A percentile compares a stretch with the other conserved stretches of the same genome.
phyloP scores from a whole-genome alignment of 176 grass and related monocot species.

The Secale cereale region DNA sequence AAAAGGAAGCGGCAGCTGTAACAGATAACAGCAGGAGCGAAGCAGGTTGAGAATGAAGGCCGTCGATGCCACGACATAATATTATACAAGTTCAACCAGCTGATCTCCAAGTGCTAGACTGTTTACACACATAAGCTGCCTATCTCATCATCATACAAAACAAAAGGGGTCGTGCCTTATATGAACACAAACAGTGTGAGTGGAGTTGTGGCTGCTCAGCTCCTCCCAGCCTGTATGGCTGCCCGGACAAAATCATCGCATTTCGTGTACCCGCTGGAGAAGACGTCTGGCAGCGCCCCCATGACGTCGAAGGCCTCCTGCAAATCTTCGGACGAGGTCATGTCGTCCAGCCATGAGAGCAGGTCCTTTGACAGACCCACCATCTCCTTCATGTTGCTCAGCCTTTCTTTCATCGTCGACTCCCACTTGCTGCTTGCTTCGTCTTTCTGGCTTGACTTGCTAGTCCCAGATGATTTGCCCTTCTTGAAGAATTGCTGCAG shows the following conservation, averaged over 20 bases:
- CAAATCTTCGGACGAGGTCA: conserved; percentile 68
- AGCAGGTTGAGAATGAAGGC: neutral
- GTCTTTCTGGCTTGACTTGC: conserved; percentile 1
- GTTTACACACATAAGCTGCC: conserved; percentile 25
- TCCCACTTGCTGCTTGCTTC: conserved; percentile 55
- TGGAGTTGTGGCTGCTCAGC: neutral
- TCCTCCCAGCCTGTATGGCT: conserved; percentile 43
- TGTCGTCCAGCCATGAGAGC: conserved; percentile 84
- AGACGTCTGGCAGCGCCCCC: conserved; percentile 61
- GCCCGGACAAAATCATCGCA: conserved; percentile 82
- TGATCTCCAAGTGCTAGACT: conserved; percentile 12
- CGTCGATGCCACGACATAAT: neutral
- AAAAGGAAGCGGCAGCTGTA: neutral
- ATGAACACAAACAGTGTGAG: neutral
- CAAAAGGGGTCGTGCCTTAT: conserved; percentile 4
- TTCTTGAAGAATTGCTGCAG: conserved; percentile 88
- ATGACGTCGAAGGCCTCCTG: conserved; percentile 93
- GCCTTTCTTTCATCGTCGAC: conserved; percentile 80
- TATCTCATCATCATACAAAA: conserved; percentile 23
- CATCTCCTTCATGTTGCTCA: conserved; percentile 88
- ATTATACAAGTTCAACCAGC: neutral
- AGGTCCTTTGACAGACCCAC: conserved; percentile 67
- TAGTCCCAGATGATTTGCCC: conserved; percentile 36
- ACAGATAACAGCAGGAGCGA: neutral
- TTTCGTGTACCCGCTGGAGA: conserved; percentile 48